Base-by-base conservation (phyloP, 2,329 filamentous ascomycete genomes). In the Trichoderma cornu-damae region DNA sequence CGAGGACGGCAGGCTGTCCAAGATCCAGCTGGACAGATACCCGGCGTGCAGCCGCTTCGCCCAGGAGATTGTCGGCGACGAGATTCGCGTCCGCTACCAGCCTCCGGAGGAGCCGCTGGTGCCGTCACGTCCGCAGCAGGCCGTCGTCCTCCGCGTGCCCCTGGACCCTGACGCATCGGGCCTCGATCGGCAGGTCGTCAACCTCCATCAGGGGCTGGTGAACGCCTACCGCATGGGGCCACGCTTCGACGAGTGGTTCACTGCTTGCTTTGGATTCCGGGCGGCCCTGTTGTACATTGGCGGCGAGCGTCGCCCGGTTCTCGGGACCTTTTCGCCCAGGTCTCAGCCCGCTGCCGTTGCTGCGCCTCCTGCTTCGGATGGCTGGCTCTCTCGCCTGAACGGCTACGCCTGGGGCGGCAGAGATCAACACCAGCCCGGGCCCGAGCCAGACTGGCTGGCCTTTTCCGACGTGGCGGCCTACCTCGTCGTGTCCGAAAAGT, bases 401-500 rank as follows among this genome's bases (percentile, higher is more conserved):
- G 70, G 64, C 50, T 73, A 68, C 58, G 54, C 78, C 35, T 54
- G 38, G 28, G 63, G 62, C 37, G 54, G 38, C 7, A 30, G 37
- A n/a, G 32, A 35, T 1, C 16, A 38, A 1, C 11, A 4, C 28
- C 30, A 14, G 60, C 59, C 4, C 34, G 64, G 32, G 16, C 60
- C 60, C 7, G 70, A 77, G 11, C 67, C 75, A 11, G 74, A 77
- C 34, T 80, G 75, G 66, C 78, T 93, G 42, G 83, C 81, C 2
- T 94, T 93, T 71, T 82, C 84, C 37, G 89, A 94, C 70, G 82
- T 82, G 61, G 88, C 89, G 1, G 87, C 89, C 0, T 88, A 88
- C 68, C 79, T 96, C 12, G 71, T 96, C 22, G 79, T 86, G 4
- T 89, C 85, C 0, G 78, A 85, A 60, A 79, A 83, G 2, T 94